Conservation (phyloP, 768 basidiomycete genomes). For the Trametes sanguinea region DNA sequence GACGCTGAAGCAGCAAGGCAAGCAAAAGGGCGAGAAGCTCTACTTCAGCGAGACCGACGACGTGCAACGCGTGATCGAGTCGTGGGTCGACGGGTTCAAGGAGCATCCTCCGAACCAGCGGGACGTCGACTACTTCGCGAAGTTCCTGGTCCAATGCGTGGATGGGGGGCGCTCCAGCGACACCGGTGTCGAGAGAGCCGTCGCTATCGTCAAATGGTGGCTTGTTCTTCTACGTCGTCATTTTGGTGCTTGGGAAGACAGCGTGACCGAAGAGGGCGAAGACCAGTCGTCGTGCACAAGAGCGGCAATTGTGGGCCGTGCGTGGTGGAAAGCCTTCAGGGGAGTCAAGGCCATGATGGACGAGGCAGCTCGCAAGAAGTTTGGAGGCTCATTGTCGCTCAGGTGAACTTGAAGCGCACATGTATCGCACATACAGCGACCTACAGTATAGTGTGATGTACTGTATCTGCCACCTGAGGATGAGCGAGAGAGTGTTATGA, state of each 20-base stretch:
- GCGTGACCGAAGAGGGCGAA: constrained; percentile 21
- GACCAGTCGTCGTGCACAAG: constrained; percentile 33
- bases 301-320: constrained; percentile 52
- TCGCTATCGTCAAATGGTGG: constrained; percentile 84
- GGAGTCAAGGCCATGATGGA: constrained; percentile 71
- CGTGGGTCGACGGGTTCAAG: constrained; percentile 71
- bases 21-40: constrained; percentile 53
- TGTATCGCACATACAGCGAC: no score
- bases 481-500: no score
- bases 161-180: constrained; percentile 58
- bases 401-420: background rate
- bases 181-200: constrained; percentile 67
- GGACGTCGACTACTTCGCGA: constrained; percentile 76
- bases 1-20: constrained; percentile 56
- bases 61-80: constrained; percentile 68
- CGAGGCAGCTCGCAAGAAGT: constrained; percentile 60
- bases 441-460: no score
- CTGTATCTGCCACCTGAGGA: no score
- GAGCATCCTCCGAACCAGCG: constrained; percentile 65
- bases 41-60: constrained; percentile 67
- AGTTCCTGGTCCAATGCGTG: constrained; percentile 69
- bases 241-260: constrained; percentile 59
- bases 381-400: constrained; percentile 58
- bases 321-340: constrained; percentile 83
- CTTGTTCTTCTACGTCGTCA: constrained; percentile 62